These are phyloP conservation scores for Paxillus involutus DNA, from an alignment of 768 basidiomycete species.

Conservation along the genomic window DNA sequence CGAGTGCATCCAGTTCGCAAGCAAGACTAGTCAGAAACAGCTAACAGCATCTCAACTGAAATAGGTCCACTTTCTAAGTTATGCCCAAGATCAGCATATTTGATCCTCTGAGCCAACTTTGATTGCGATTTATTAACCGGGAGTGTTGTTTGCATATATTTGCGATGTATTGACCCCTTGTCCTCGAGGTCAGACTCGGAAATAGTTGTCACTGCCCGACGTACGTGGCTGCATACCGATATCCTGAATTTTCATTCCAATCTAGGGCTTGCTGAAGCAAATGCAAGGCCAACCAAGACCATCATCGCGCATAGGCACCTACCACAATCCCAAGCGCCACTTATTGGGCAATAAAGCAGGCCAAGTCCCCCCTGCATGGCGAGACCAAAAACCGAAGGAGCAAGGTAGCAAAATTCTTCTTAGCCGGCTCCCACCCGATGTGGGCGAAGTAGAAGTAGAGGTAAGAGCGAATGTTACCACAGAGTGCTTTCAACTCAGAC, in stretches of 20 bases:
- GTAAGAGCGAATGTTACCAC: constrained; percentile 33
- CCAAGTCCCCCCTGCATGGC: constrained; percentile 63
- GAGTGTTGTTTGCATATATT: constrained; percentile 8
- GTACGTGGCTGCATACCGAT: not conserved
- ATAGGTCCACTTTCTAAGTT: too few species aligned
- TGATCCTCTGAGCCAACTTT: too few species aligned
- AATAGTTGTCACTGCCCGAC: not conserved
- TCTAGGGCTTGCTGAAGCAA: not conserved
- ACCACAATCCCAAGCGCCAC: constrained; percentile 54
- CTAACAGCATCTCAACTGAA: too few species aligned
- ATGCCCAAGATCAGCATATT: too few species aligned
- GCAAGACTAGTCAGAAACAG: not conserved
- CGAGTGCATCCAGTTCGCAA: not conserved
- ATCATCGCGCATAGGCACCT: constrained; percentile 40
- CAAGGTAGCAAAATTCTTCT: constrained; percentile 67
- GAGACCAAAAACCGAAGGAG: constrained; percentile 37
- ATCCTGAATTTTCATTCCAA: not conserved
- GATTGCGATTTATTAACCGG: not conserved
- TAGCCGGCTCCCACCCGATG: constrained; percentile 66
- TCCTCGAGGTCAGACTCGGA: not conserved
- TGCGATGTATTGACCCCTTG: not conserved
- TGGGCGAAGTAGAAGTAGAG: constrained; percentile 66
- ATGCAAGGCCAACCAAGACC: constrained; percentile 16
- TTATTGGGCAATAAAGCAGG: constrained; percentile 59
- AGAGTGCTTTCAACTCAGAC: constrained; percentile 3